These are phyloP conservation scores for Punica granatum DNA, from an alignment of 345 rosid species.

Conservation along the genomic window DNA sequence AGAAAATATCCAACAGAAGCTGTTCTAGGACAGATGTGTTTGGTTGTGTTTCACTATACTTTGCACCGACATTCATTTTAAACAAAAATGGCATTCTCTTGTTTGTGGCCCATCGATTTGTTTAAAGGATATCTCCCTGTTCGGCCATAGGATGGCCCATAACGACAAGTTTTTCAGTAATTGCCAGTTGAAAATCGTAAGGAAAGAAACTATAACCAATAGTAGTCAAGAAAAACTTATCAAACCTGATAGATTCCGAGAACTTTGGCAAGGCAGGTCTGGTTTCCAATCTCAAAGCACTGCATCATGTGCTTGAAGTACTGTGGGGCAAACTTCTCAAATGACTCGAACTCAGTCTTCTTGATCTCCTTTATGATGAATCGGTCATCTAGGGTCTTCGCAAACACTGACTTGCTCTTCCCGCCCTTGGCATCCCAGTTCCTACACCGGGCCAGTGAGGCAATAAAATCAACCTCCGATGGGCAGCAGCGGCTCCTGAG, in stretches of 20 bases:
- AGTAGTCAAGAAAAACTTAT: neutral
- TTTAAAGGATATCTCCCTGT: too few species aligned
- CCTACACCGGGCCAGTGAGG: conserved; percentile 81
- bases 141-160: too few species aligned
- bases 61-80: too few species aligned
- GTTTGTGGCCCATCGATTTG: too few species aligned
- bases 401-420: conserved; percentile 80
- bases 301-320: conserved; percentile 80
- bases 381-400: conserved; percentile 83
- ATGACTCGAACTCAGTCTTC: conserved; percentile 88
- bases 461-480: conserved; percentile 77
- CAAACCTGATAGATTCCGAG: conserved; percentile 93
- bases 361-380: conserved; percentile 90
- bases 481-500: conserved; percentile 59
- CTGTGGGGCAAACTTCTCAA: conserved; percentile 67
- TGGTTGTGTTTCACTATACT: too few species aligned
- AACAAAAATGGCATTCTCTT: too few species aligned
- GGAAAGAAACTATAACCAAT: neutral
- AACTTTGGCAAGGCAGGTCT: conserved; percentile 94
- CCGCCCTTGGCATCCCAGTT: conserved; percentile 98
- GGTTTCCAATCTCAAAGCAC: conserved; percentile 66
- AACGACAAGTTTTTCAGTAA: too few species aligned
- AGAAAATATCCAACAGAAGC: neutral
- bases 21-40: neutral
- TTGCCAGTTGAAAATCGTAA: neutral